These are phyloP conservation scores for Hymenoscyphus repandus DNA, from an alignment of 2,329 filamentous ascomycete genomes.

Conservation along the genomic window DNA sequence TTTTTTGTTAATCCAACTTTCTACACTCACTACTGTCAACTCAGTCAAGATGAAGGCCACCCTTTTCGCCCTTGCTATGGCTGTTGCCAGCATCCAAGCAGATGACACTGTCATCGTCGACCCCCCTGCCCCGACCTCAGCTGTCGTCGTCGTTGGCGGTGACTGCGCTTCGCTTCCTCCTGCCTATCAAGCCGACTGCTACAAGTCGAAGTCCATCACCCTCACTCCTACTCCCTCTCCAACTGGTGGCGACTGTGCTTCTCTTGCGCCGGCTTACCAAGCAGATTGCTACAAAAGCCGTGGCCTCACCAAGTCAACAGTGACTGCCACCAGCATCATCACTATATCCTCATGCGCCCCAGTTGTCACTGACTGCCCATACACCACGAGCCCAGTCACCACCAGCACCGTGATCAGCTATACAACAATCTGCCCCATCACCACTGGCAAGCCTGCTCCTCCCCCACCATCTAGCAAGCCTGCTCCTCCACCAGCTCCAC, in stretches of 20 bases:
- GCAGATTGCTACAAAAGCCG: neutral
- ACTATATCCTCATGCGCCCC: slow-evolving; percentile 3
- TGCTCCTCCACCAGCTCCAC: too few relatives aligned
- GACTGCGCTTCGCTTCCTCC: slow-evolving; percentile 1
- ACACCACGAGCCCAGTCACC: neutral
- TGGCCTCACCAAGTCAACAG: neutral
- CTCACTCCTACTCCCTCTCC: neutral
- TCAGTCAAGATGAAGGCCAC: slow-evolving; percentile 4
- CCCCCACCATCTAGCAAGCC: neutral
- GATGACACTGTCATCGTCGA: neutral
- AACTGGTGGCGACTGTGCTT: neutral
- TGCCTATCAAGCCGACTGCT: neutral
- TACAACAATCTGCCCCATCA: neutral
- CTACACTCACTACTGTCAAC: neutral
- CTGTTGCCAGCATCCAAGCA: neutral
- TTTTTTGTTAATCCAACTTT: neutral
- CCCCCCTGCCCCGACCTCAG: neutral
- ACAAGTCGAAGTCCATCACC: neutral
- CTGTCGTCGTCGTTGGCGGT: too few relatives aligned
- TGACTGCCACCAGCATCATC: neutral
- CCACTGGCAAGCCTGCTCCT: neutral
- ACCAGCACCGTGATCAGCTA: neutral
- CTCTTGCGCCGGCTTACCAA: neutral
- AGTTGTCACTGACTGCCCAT: neutral
- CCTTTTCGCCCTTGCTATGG: slow-evolving; percentile 2